Evolutionary conservation across 371 early-diverging fungal species (phyloP).

Genomic region (Lichtheimia corymbifera): DNA sequence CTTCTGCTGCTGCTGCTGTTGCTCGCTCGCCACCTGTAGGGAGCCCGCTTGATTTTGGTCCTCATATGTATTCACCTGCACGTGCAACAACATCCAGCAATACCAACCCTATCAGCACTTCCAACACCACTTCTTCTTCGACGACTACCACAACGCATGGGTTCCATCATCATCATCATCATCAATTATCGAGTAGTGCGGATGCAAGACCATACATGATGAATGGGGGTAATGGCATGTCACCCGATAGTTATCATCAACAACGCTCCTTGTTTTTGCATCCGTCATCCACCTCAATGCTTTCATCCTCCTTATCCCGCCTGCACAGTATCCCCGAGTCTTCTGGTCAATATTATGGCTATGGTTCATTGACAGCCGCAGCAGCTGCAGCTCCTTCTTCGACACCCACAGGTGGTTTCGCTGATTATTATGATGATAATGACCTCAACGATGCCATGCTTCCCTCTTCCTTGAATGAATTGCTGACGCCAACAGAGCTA

Average conservation of each 20-base stretch:
- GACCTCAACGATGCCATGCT: conserved; percentile 48
- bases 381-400: neutral
- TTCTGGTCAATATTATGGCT: neutral
- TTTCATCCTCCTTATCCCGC: conserved; percentile 17
- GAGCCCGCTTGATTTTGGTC: conserved; percentile 19
- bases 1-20: conserved; percentile 1
- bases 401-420: conserved; percentile 14
- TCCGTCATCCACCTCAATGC: conserved; percentile 14
- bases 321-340: conserved; percentile 23
- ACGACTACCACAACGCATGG: neutral
- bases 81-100: conserved; percentile 3
- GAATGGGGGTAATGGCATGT: neutral
- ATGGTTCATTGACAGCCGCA: too few relatives aligned
- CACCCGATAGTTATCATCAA: conserved; percentile 9
- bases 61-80: conserved; percentile 20
- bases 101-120: neutral
- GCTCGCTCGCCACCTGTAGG: conserved; percentile 16
- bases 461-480: conserved; percentile 54
- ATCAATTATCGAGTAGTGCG: conserved; percentile 11
- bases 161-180: neutral
- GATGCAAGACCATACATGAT: conserved; percentile 10
- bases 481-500: conserved; percentile 52
- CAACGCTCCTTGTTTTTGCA: conserved; percentile 17
- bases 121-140: too few relatives aligned
- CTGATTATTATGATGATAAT: conserved; percentile 19